Evolutionary conservation across 768 basidiomycete species (phyloP), one percentile per base, ranked within the genome.

Genomic region (Russula brevipes): DNA sequence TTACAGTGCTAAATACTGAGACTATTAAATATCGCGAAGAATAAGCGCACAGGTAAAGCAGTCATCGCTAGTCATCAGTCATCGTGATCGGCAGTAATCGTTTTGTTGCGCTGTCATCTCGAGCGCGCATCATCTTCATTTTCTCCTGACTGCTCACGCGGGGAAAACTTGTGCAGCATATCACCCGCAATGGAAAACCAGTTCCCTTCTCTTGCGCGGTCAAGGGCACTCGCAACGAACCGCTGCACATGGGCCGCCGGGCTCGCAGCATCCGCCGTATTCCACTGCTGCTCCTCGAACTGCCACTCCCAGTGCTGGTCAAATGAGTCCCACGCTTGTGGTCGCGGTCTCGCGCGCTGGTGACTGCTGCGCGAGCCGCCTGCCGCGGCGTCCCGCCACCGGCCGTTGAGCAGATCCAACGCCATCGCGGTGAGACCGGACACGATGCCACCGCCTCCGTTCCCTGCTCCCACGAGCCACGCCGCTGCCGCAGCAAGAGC

Each of bases 291-390:
- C 58, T 72, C 68, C 24, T 66, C 65, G 70, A 83, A 78, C 70
- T 83, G 82, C 87, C 86, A 85, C 49, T 84, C 78, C 44, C 72
- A 74, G 70, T 87, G 86, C 52, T 74, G 74, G 52, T 83, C 79
- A 69, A 86, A 91, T 14, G 85, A 78, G 47, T 89, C 85, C 87
- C 86, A 89, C 53, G 83, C 72, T 64, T 82, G 84, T 4, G 85
- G 75, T 17, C 71, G 73, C 46, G 68, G 66, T 61, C 19, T 69
- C 44, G 65, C 54, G 19, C 60, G 49, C 55, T 68, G 67, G 72
- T 63, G 42, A 69, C 64, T 33, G 72, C 50, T 10, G 12, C 55
- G 57, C 14, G 53, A 16, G 39, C 35, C 39, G 11, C 50, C 51
- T 4, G 55, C 19, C 0, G 54, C 36, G 5, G 59, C 55, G 16